Base-by-base conservation (phyloP, 2,329 filamentous ascomycete species). In the Calonectria honghensis region DNA sequence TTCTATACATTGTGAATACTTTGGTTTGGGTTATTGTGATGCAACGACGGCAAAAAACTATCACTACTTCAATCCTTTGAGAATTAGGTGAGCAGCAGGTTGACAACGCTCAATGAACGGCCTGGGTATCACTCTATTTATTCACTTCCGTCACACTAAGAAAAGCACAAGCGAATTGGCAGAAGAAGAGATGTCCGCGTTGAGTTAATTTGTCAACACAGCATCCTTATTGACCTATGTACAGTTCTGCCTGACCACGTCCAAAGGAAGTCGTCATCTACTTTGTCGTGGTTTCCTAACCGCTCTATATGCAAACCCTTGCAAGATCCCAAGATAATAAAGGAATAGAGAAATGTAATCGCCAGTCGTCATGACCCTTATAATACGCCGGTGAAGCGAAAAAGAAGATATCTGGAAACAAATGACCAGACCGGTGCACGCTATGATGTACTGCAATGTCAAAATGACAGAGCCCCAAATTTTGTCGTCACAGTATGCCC, bases 231-330 rank as follows among this genome's bases (percentile, higher is more conserved):
- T 78, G 80, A 50, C 79, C 72, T 81, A 82, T 82, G 73, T 82
- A 82, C 80, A 82, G 75, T 76, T 76, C 70, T 50, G 79, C 76
- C 61, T 72, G 72, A 79, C 74, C 52, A 77, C 50, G 73, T 79
- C 73, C 76, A 68, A 75, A 75, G 74, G 73, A 71, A 76, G 79
- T 81, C 80, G 76, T 81, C 73, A 79, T 81, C 78, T 79, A 81
- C 76, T 78, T 79, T 79, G 76, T 81, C 73, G 73, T 80, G 79
- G 79, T 81, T 81, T 80, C 80, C 79, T 79, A 78, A 79, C 78
- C 82, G 78, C 80, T 81, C 82, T 84, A 84, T 84, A 83, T 84
- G 81, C 82, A 80, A 79, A 82, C 81, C 80, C 78, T 79, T 79
- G 78, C 78, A 79, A 76, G 72, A 72, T 76, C 80, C 77, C 72